Evolutionary conservation across 345 rosid genomes (phyloP), one percentile per base, ranked within the genome.

Genomic region (Clausena lansium): DNA sequence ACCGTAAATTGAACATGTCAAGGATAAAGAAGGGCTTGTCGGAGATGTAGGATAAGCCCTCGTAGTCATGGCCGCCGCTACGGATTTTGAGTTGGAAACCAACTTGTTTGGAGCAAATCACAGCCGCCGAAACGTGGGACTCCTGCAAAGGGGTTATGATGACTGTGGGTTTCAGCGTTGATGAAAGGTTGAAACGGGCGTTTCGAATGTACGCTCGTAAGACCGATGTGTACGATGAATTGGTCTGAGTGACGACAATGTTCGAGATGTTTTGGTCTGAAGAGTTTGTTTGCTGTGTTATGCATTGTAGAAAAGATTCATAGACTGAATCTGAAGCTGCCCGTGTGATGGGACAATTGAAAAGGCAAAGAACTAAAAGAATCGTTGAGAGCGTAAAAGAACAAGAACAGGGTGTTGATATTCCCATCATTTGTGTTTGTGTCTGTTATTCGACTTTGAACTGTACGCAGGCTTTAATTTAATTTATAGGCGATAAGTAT

Each of bases 1-100:
- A 77, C 19, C 90, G 76, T 13, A 90, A 75, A 58, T 89, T 84
- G 47, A 67, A 82, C 87, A 89, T 73, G 79, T 92, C 97, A 13
- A 91, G 74, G 27, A 92, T 66, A 25, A 89, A 47, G 27, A 89
- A 90, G 0, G 94, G 88, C 15, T 67, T 32, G 0, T 72, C 9
- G 3, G 92, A 89, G 20, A 73, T 28, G 20, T 90, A 88, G 0
- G 94, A 91, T 54, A 89, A 41, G 7, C 91, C 94, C 9, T 89
- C 97, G 24, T 84, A 90, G 70, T 92, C 96, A 55, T 88, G 94
- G 63, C 97, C 97, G 0, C 97, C 97, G 41, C 94, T 89, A 1
- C 94, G 84, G 62, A 89, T 86, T 25, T 85, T 81, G 24, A 92
- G 70, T 66, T 87, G 86, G 30, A 87, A 77, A 60, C 74, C 70